Base-by-base conservation (phyloP, 2,329 filamentous ascomycete species). In the Zymoseptoria pseudotritici region DNA sequence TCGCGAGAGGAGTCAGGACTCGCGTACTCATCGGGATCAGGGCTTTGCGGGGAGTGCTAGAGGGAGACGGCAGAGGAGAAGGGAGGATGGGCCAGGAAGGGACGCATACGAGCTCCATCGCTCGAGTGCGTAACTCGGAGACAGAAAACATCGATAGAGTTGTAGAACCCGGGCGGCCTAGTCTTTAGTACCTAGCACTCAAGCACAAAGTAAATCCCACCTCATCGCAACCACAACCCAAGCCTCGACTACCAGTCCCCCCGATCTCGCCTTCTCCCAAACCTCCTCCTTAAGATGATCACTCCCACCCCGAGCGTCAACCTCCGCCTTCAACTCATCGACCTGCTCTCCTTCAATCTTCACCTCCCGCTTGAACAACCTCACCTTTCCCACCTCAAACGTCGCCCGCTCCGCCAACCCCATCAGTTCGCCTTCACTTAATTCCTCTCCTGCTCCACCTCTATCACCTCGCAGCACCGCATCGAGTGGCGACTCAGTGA, bases 191-290 rank as follows among this genome's bases (percentile, higher is more conserved):
- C 17, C 13, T n/a, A 46, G 13, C 36, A 46, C 17, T 62, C 54
- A 61, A 51, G 59, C 60, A 59, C 60, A 57, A 46, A 62, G 54
- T 52, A 55, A 50, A 53, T 62, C 55, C 58, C 53, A 58, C 42
- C 58, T 57, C 56, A 56, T 57, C 50, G 56, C 58, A 24, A 63
- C 51, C 56, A 61, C 11, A 29, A 61, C 36, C 56, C 56, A 61
- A 22, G 58, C 55, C 54, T 61, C 56, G 10, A 61, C 54, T 2
- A 57, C 52, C 54, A 61, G 29, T 13, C n/a, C 42, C 20, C 53
- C 50, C 8, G 11, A n/a, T 24, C 51, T 58, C 31, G 46, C 55
- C 56, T 22, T 46, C 50, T 56, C 50, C 61, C 61, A 63, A 52
- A 49, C 50, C 50, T 22, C 54, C 49, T 63, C 61, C 50, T 61